Evolutionary conservation across 1,284 basidiomycete species (phyloP), one percentile per base, ranked within the genome.

Genomic region (Grifola frondosa): DNA sequence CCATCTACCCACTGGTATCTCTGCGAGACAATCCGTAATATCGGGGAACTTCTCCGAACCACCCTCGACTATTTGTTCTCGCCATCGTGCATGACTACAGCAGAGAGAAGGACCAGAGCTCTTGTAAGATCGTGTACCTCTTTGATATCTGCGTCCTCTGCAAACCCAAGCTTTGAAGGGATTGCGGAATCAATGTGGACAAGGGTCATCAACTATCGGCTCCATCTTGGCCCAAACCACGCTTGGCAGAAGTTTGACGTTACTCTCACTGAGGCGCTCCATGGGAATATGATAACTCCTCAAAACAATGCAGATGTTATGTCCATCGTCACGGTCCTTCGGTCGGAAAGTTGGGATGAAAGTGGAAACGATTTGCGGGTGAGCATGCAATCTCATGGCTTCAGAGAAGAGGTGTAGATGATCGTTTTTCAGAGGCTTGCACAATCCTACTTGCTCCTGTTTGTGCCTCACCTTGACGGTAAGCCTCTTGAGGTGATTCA

Each of bases 61-160:
- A 59, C 68, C n/a, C 75, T 80, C 48, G 62, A 78, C 37, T 71
- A 68, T 48, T 73, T 71, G 46, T 54, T 75, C 30, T 75, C 70
- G 8, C 51, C 70, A 10, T 53, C 60, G 28, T 75, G 69, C 50
- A 49, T 60, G 5, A 65, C 67, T 2, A 58, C 68, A 0, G 52
- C 65, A 9, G 38, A 49, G 13, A 59, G 64, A 24, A 70, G 78
- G 31, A 63, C 64, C 4, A 62, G 67, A 20, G 63, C 70, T 11
- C 50, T 81, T 17, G 53, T 67, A 33, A 68, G 67, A 19, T 53
- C 76, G 3, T 52, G 77, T 10, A 50, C 55, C n/a, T 53, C 58
- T 23, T 53, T 61, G n/a, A 53, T 58, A 29, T 26, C 50, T 4
- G n/a, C 61, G 3, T 47, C 62, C 19, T 41, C 53, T 11, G 44